phyloP scores from a whole-genome alignment of 805 yeast genomes.

The Ascoidea asiatica region DNA sequence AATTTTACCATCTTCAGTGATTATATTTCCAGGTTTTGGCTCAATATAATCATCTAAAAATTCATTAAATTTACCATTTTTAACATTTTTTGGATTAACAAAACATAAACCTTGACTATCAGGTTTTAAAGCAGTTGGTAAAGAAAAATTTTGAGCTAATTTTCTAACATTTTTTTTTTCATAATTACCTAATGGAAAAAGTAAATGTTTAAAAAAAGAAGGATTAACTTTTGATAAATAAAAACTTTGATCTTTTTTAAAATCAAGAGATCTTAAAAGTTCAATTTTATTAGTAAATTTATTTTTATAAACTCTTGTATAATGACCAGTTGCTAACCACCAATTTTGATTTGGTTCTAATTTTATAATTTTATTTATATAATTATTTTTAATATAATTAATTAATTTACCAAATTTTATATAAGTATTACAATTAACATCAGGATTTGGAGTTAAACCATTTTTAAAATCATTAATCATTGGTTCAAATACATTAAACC shows the following conservation, averaged over 20 bases:
- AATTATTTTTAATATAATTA: conserved; percentile 28
- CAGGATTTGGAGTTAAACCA: conserved; percentile 93
- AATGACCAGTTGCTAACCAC: conserved; percentile 91
- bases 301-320: conserved; percentile 38
- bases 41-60: conserved; percentile 66
- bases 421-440: conserved; percentile 71
- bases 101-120: conserved; percentile 95
- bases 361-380: not conserved
- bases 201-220: conserved; percentile 28
- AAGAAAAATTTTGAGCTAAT: conserved; percentile 38
- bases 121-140: conserved; percentile 63
- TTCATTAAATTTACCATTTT: conserved; percentile 42
- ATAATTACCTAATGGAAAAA: conserved; percentile 74
- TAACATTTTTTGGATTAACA: conserved; percentile 36
- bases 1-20: conserved; percentile 57
- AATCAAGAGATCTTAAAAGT: conserved; percentile 43
- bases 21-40: conserved; percentile 64
- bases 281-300: conserved; percentile 22
- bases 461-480: conserved; percentile 60
- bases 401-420: conserved; percentile 79
- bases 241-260: conserved; percentile 78
- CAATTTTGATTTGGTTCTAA: conserved; percentile 26
- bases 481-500: conserved; percentile 87
- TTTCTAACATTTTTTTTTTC: conserved; percentile 63
- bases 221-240: conserved; percentile 61